Evolutionary conservation across 2,329 filamentous ascomycete genomes (phyloP).

Genomic region (Pseudocercospora eumusae): DNA sequence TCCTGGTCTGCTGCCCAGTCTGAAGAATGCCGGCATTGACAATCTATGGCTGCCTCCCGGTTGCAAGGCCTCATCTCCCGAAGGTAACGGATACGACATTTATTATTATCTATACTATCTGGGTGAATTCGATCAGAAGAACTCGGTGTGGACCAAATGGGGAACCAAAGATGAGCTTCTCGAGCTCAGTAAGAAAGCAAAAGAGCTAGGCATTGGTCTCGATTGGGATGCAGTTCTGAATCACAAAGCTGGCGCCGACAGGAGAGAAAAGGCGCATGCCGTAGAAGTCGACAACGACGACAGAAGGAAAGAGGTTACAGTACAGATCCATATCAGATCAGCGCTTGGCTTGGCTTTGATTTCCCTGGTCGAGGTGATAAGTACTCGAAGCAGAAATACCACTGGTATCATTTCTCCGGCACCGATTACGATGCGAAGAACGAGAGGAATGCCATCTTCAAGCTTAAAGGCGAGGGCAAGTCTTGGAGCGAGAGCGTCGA

Average conservation of each 20-base stretch:
- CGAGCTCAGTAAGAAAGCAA: slow-evolving; percentile 53
- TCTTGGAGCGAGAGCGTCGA: slow-evolving; percentile 63
- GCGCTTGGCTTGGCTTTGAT: slow-evolving; percentile 67
- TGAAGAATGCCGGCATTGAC: slow-evolving; percentile 62
- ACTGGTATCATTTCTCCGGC: slow-evolving; percentile 66
- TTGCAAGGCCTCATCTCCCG: slow-evolving; percentile 62
- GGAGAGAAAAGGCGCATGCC: slow-evolving; percentile 61
- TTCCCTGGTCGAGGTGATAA: slow-evolving; percentile 61
- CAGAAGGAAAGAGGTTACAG: slow-evolving; percentile 24
- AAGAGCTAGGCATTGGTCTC: slow-evolving; percentile 57
- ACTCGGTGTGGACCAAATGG: slow-evolving; percentile 64
- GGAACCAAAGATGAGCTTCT: slow-evolving; percentile 63
- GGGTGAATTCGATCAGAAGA: slow-evolving; percentile 72
- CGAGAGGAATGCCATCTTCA: slow-evolving; percentile 63
- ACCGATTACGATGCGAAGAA: slow-evolving; percentile 63
- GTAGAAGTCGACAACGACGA: slow-evolving; percentile 59
- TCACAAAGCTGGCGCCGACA: slow-evolving; percentile 68
- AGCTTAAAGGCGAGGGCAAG: slow-evolving; percentile 55
- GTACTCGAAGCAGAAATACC: slow-evolving; percentile 64
- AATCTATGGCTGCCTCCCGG: slow-evolving; percentile 68
- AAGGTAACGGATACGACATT: slow-evolving; percentile 60
- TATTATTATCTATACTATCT: slow-evolving; percentile 63
- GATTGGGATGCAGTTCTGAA: slow-evolving; percentile 72
- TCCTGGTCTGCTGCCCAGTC: slow-evolving; percentile 45
- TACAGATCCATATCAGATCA: slow-evolving; percentile 51